phyloP scores from a whole-genome alignment of 371 early-diverging fungal species.

The Zancudomyces culisetae region DNA sequence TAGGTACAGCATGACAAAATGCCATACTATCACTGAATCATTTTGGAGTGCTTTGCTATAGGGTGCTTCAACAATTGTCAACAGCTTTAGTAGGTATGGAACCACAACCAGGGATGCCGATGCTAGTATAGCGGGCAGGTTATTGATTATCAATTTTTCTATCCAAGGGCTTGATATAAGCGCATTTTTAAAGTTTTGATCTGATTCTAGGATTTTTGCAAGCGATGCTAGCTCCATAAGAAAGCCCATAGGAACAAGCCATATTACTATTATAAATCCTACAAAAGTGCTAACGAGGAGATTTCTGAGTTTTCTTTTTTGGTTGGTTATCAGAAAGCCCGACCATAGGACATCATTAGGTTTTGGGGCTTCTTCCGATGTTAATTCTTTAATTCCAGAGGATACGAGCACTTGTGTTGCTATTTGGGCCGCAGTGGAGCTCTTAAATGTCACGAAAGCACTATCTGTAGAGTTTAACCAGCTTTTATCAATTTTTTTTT shows the following conservation, averaged over 20 bases:
- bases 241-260: slow-evolving; percentile 3
- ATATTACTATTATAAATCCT: slow-evolving; percentile 4
- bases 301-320: background rate
- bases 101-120: background rate
- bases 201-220: background rate
- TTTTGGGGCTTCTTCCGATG: slow-evolving; percentile 55
- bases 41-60: slow-evolving; percentile 17
- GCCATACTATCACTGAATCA: slow-evolving; percentile 35
- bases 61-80: background rate
- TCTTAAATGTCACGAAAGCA: slow-evolving; percentile 3
- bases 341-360: slow-evolving; percentile 71
- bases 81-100: slow-evolving; percentile 1
- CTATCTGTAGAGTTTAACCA: slow-evolving; percentile 3
- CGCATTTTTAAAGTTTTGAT: background rate
- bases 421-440: slow-evolving; percentile 2
- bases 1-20: slow-evolving; percentile 58
- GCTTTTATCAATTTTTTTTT: background rate
- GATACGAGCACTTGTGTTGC: background rate
- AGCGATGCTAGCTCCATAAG: slow-evolving; percentile 3
- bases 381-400: slow-evolving; percentile 20
- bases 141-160: background rate
- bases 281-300: background rate
- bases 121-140: slow-evolving; percentile 3
- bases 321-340: slow-evolving; percentile 29
- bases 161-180: background rate